phyloP scores from a whole-genome alignment of 495 filamentous ascomycete genomes.

The Daldinia bambusicola region DNA sequence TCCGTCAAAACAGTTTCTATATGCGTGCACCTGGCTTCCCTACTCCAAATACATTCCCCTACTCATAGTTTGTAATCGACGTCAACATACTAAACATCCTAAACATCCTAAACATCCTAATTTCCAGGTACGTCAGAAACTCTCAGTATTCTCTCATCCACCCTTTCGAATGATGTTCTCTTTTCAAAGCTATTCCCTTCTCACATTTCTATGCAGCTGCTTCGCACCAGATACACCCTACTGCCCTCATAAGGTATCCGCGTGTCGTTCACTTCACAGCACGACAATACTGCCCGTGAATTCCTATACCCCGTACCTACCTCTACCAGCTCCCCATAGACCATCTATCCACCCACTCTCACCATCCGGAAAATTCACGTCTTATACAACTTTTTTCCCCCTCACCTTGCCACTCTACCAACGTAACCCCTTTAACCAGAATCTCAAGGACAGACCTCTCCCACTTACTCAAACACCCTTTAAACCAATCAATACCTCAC shows the following conservation, averaged over 20 bases:
- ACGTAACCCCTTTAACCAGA: neutral
- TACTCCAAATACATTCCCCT: neutral
- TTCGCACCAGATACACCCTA: neutral
- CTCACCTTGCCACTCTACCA: neutral
- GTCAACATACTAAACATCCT: neutral
- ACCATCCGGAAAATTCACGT: neutral
- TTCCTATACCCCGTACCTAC: slow-evolving; percentile 5
- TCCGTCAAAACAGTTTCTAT: neutral
- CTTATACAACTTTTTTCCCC: neutral
- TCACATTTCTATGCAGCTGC: neutral
- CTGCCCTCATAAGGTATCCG: neutral
- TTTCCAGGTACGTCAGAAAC: neutral
- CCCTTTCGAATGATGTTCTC: neutral
- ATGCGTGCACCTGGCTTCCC: neutral
- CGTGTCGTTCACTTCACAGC: neutral
- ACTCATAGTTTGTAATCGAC: neutral
- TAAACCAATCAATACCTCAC: neutral
- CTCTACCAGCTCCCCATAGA: neutral
- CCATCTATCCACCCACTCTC: neutral
- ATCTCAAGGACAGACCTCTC: neutral
- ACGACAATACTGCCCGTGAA: neutral
- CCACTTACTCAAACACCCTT: neutral
- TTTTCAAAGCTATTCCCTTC: neutral
- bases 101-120: neutral
- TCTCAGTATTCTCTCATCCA: neutral